Evolutionary conservation across 2,329 filamentous ascomycete species (phyloP), one percentile per base, ranked within the genome.

Genomic region (Alternaria novae-zelandiae): DNA sequence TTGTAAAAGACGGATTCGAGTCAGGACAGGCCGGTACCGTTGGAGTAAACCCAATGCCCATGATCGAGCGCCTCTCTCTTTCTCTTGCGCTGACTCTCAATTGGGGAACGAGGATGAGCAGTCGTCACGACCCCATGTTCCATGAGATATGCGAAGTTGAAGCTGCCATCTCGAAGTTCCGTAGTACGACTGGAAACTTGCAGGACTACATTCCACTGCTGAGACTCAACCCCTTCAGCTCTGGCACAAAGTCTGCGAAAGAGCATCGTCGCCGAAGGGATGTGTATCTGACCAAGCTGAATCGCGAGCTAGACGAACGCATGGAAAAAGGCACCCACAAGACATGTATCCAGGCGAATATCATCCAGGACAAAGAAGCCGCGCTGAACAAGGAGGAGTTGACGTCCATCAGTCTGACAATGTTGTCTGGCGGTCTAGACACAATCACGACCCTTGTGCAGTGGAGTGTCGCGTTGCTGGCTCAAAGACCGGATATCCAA

Each of bases 271-370:
- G 81, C 56, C 82, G 89, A 12, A 83, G 89, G 15, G 88, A 90
- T 72, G 85, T 84, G 20, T 91, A 90, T 66, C 78, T 91, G 36
- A 84, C 80, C 0, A 81, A 79, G 9, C 76, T 91, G 20, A 90
- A 90, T 69, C 75, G 80, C 4, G 87, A 86, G 4, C 79, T 91
- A 7, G 87, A 90, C 60, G 83, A 87, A 21, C 82, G 87, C 1
- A 90, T 91, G 80, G 84, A 83, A 54, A 86, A 86, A 47, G 88
- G 88, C 0, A 88, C 82, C 0, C 84, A 90, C 71, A 84, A 86
- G 67, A 87, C 88, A 0, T 91, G 89, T 71, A 91, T 91, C 46
- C 88, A 90, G 64, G 88, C 87, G 5, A 91, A 90, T 64, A 85
- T 90, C 30, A 89, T 90, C 63, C 79, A 86, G 50, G 88, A 90